Percentiles rank a stretch among this genome's conserved stretches.
Conservation (phyloP, 495 filamentous ascomycete genomes). For the Aspergillus ellipticus region DNA sequence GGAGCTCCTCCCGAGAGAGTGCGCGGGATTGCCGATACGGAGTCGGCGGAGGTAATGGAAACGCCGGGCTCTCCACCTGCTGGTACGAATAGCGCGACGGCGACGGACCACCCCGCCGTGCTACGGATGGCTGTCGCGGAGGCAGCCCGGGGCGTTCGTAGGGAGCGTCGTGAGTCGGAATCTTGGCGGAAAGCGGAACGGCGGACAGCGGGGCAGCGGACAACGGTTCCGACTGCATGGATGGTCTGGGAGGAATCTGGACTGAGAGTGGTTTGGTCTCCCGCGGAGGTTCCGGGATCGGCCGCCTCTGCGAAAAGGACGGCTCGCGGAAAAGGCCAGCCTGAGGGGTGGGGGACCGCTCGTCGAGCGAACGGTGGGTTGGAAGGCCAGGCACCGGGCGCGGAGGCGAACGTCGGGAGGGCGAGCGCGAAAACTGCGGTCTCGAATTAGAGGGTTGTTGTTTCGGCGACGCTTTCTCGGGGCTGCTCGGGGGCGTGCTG, state of each 20-base stretch:
- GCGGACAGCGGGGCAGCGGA: constrained; percentile 28
- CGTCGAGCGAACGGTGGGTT: constrained; percentile 26
- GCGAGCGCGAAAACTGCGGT: constrained; percentile 8
- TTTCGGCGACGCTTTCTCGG: constrained; percentile 48
- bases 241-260: constrained; percentile 29
- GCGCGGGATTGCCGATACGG: constrained; percentile 10
- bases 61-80: constrained; percentile 14
- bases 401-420: constrained; percentile 13
- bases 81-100: constrained; percentile 28
- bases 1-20: constrained; percentile 9
- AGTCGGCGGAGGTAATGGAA: constrained; percentile 17
- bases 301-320: constrained; percentile 25
- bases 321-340: constrained; percentile 19
- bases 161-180: constrained; percentile 32
- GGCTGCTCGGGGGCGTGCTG: constrained; percentile 80
- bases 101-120: constrained; percentile 24
- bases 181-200: neutral
- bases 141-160: constrained; percentile 60
- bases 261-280: constrained; percentile 33
- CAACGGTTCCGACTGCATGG: constrained; percentile 17
- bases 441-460: constrained; percentile 8
- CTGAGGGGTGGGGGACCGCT: constrained; percentile 21
- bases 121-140: constrained; percentile 37
- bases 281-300: constrained; percentile 26
- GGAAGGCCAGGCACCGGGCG: constrained; percentile 21